Evolutionary conservation across 352 stramenopile species (phyloP).

Genomic region (Phytopythium oedochilum): DNA sequence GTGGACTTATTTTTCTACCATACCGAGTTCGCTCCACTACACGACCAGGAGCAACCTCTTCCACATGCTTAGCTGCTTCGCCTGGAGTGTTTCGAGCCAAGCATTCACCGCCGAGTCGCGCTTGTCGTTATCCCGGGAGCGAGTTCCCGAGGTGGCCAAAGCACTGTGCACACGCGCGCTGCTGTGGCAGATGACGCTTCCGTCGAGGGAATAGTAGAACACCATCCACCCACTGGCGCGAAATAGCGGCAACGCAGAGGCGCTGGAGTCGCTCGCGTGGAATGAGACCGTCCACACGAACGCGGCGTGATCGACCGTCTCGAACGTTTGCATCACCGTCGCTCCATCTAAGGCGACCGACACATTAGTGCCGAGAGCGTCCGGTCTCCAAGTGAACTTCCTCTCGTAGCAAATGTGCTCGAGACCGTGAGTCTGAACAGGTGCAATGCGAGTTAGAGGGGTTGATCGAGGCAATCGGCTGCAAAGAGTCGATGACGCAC

Average conservation of each 20-base stretch:
- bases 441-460: neutral
- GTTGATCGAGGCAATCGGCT: too few species aligned
- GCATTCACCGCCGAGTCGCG: neutral
- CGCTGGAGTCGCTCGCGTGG: neutral
- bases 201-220: neutral
- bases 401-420: neutral
- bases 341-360: neutral
- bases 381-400: neutral
- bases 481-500: too few species aligned
- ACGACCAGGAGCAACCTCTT: neutral
- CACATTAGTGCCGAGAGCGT: neutral
- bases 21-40: too few species aligned
- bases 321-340: constrained; percentile 2
- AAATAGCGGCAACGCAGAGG: neutral
- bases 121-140: neutral
- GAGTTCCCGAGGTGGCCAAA: neutral
- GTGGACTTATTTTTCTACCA: too few species aligned
- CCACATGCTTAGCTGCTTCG: constrained; percentile 1
- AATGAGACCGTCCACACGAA: constrained; percentile 4
- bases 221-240: constrained; percentile 5
- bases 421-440: neutral
- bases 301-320: neutral
- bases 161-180: neutral
- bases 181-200: neutral
- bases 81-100: neutral